A percentile compares a stretch with the other conserved stretches of the same genome.
Conservation (phyloP, 2,329 filamentous ascomycete genomes). For the Fusarium subtropicale region DNA sequence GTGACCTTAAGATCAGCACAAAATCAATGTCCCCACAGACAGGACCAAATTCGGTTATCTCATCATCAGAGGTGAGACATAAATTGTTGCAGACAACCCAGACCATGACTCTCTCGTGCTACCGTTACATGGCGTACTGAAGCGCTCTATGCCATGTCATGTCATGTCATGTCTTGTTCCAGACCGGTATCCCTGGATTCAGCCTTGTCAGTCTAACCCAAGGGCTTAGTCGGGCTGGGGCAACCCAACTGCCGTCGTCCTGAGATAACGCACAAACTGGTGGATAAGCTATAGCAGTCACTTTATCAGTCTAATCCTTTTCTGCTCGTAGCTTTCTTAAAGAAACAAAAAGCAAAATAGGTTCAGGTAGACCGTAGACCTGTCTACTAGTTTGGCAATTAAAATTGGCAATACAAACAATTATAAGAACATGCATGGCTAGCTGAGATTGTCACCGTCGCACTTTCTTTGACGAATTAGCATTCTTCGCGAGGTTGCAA, state of each 20-base stretch:
- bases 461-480: background rate
- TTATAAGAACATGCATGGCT: too few relatives aligned
- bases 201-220: background rate
- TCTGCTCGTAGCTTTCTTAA: too few relatives aligned
- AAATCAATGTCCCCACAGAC: background rate
- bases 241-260: background rate
- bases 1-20: background rate
- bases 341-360: too few relatives aligned
- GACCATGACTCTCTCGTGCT: background rate
- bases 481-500: background rate
- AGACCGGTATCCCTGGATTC: background rate
- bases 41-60: background rate
- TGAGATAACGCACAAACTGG: too few relatives aligned
- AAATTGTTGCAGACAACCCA: background rate
- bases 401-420: too few relatives aligned
- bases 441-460: too few relatives aligned
- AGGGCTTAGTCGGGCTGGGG: background rate
- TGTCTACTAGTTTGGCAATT: background rate
- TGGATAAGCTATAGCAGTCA: too few relatives aligned
- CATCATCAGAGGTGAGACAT: constrained; percentile 1
- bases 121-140: background rate
- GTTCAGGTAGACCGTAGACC: background rate
- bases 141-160: background rate
- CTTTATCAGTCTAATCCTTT: too few relatives aligned
- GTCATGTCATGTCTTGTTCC: background rate